These are phyloP conservation scores for Fraxinus angustifolia DNA, from an alignment of 305 asterid species.

Conservation along the genomic window DNA sequence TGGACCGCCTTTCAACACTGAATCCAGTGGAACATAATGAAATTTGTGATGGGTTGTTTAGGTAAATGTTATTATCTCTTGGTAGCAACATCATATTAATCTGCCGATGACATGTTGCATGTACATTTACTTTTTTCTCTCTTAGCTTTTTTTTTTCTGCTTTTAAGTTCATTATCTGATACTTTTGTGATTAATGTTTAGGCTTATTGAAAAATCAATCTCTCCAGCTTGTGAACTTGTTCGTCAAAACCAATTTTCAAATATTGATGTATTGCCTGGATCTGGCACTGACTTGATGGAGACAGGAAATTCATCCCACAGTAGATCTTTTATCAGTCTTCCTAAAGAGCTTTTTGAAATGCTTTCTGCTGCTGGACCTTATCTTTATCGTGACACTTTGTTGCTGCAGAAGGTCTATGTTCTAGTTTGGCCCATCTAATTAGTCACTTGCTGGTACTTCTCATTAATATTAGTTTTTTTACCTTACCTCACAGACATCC, in stretches of 20 bases:
- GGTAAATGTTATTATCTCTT: conserved; percentile 42
- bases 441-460: conserved; percentile 7
- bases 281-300: conserved; percentile 39
- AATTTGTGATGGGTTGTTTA: conserved; percentile 69
- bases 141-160: conserved; percentile 1
- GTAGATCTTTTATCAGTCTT: conserved; percentile 56
- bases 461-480: conserved; percentile 10
- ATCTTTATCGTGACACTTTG: conserved; percentile 75
- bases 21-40: conserved; percentile 80
- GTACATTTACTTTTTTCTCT: neutral
- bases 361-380: conserved; percentile 89
- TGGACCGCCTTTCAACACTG: conserved; percentile 81
- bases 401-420: conserved; percentile 83
- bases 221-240: conserved; percentile 47
- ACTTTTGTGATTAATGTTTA: conserved; percentile 31
- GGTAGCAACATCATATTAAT: conserved; percentile 6
- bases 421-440: conserved; percentile 10
- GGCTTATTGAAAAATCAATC: conserved; percentile 76
- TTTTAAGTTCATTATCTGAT: conserved; percentile 19
- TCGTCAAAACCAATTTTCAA: conserved; percentile 34
- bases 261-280: conserved; percentile 38
- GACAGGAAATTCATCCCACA: conserved; percentile 32
- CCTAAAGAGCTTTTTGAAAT: conserved; percentile 88
- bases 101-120: conserved; percentile 5
- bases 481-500: conserved; percentile 51